These are phyloP conservation scores for Leptomonas pyrrhocoris DNA, from an alignment of 208 protist genomes.

Conservation along the genomic window DNA sequence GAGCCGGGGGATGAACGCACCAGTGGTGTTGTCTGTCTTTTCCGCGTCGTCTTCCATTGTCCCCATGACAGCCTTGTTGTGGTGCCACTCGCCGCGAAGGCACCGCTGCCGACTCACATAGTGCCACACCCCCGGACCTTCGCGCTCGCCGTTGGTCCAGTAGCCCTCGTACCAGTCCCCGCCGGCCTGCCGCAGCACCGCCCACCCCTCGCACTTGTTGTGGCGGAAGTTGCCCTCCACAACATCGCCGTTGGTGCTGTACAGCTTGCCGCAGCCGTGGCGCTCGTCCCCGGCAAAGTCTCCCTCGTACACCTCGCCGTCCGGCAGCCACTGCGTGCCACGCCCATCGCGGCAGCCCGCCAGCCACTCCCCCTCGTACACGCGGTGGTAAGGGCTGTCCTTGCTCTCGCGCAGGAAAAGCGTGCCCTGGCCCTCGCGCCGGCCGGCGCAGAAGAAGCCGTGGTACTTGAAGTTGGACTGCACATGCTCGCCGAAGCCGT, in stretches of 20 bases:
- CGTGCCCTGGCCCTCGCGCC: conserved; percentile 82
- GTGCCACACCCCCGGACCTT: conserved; percentile 89
- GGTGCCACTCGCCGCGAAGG: conserved; percentile 85
- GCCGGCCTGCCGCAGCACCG: conserved; percentile 57
- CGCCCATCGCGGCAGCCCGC: conserved; percentile 78
- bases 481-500: conserved; percentile 86
- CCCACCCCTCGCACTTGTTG: conserved; percentile 74
- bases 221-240: conserved; percentile 82
- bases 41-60: conserved; percentile 76
- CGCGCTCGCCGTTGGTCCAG: conserved; percentile 78
- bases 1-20: conserved; percentile 82
- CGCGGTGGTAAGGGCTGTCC: conserved; percentile 62
- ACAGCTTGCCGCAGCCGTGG: conserved; percentile 78
- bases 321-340: conserved; percentile 79
- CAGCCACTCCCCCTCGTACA: conserved; percentile 91
- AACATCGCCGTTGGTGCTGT: conserved; percentile 80
- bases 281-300: conserved; percentile 72
- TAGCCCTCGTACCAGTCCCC: conserved; percentile 91
- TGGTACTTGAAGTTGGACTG: conserved; percentile 77
- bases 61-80: conserved; percentile 77
- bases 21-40: conserved; percentile 56
- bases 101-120: conserved; percentile 74
- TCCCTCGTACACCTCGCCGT: conserved; percentile 91
- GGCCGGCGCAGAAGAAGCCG: conserved; percentile 79
- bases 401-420: conserved; percentile 73